Evolutionary conservation across 345 rosid genomes (phyloP), one percentile per base, ranked within the genome.

Genomic region (Moricandia moricandioides): DNA sequence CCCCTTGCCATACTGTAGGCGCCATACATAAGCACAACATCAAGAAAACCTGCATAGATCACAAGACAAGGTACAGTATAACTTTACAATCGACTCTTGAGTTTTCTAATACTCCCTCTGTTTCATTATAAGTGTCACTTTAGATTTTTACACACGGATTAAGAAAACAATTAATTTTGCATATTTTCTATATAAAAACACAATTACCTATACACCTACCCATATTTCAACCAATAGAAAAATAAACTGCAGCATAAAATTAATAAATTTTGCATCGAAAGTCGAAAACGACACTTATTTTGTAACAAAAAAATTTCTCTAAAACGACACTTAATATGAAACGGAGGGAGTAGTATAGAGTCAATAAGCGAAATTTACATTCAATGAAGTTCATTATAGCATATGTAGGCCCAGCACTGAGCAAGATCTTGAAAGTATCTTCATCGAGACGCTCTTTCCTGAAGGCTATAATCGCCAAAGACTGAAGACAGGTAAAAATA

Each of bases 1-100:
- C 92, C 99, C 84, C 98, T 86, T 8, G 98, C 88, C 17, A 92
- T 85, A 65, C 85, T 75, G 82, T 95, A 95, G 26, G 99, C 98
- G 60, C 99, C 99, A 80, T 79, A 90, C 92, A 86, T 95, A 74
- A 95, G 94, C 73, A 95, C 61, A 63, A 90, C 96, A 82, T 95
- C 99, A 65, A 92, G 84, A 85, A 83, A 83, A 81, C 92, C 99
- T 95, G 79, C 57, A 55, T 21, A 47, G 52, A 80, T 56, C 75
- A 59, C 67, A 74, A 40, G 26, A 64, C 17, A 69, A 79, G 39
- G 62, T 49, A 75, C 56, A 68, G 4, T 43, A 74, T 27, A 78
- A 70, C 29, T 77, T 12, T 34, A 71, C 62, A 64, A 37, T 47
- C 31, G 65, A 71, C 29, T 56, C 34, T 69, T 21, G 7, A 21